phyloP scores from a whole-genome alignment of 345 rosid genomes.

The Gossypium thurberi region DNA sequence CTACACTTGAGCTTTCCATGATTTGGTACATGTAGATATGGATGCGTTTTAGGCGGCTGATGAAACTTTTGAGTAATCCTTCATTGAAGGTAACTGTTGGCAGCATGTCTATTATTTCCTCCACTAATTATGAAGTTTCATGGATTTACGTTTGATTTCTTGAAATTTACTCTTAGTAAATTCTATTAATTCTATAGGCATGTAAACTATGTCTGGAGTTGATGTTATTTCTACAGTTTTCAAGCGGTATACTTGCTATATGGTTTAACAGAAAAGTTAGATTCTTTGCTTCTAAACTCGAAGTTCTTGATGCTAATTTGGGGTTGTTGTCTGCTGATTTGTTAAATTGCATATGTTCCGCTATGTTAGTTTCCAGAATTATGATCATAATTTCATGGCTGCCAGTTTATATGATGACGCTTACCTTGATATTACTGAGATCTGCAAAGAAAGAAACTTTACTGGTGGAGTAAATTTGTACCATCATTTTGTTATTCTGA shows the following conservation, averaged over 20 bases:
- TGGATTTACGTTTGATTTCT: not conserved
- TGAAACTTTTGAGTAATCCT: slow-evolving; percentile 66
- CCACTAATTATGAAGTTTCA: slow-evolving; percentile 12
- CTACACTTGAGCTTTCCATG: slow-evolving; percentile 64
- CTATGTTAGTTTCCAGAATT: slow-evolving; percentile 46
- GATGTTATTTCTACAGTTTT: slow-evolving; percentile 57
- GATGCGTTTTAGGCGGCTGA: slow-evolving; percentile 97
- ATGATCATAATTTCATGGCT: slow-evolving; percentile 70
- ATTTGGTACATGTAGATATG: slow-evolving; percentile 87
- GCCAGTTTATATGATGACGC: slow-evolving; percentile 83
- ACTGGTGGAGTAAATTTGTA: slow-evolving; percentile 46
- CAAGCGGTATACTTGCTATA: slow-evolving; percentile 49
- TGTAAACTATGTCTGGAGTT: slow-evolving; percentile 69
- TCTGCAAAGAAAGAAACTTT: slow-evolving; percentile 60
- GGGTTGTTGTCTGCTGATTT: not conserved
- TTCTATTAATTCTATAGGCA: slow-evolving; percentile 40
- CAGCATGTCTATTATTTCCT: slow-evolving; percentile 78
- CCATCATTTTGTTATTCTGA: not conserved
- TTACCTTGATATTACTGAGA: slow-evolving; percentile 74
- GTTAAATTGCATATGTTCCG: slow-evolving; percentile 19
- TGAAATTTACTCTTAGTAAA: not conserved
- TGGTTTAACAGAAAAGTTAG: slow-evolving; percentile 61
- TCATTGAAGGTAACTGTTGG: slow-evolving; percentile 75
- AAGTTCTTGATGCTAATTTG: slow-evolving; percentile 10
- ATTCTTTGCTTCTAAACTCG: slow-evolving; percentile 4